A percentile compares a stretch with the other conserved stretches of the same genome.
phyloP scores from a whole-genome alignment of 768 basidiomycete species.

The Mycena maculata region DNA sequence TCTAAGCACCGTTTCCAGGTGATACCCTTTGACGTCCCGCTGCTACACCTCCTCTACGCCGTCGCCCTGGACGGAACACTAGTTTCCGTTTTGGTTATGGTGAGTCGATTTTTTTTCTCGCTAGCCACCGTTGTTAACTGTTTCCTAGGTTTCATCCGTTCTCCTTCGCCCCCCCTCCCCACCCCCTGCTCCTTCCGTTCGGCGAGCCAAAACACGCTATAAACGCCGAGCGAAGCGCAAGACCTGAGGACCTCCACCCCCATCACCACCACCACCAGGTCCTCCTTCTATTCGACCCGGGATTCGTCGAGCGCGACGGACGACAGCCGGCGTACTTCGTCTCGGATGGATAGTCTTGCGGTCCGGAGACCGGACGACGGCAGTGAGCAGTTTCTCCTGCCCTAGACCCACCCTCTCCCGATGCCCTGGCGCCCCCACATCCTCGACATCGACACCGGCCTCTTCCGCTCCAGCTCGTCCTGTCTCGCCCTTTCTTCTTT shows the following conservation, averaged over 20 bases:
- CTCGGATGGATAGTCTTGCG: background rate
- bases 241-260: background rate
- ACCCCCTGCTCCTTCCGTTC: background rate
- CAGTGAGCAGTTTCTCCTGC: background rate
- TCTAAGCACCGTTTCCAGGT: too few species aligned
- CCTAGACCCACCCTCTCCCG: constrained; percentile 3
- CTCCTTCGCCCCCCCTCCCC: background rate
- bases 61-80: too few species aligned
- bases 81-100: too few species aligned
- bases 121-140: too few species aligned
- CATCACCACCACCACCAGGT: background rate
- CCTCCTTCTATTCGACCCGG: background rate
- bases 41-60: too few species aligned
- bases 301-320: background rate
- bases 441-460: background rate
- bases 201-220: background rate
- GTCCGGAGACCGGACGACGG: constrained; percentile 5
- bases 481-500: too few species aligned
- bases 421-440: constrained; percentile 2
- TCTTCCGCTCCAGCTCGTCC: background rate
- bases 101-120: too few species aligned
- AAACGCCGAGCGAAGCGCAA: background rate
- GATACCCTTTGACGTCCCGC: too few species aligned
- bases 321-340: background rate
- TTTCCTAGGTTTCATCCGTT: too few species aligned